These are phyloP conservation scores for Dorcoceras hygrometricum DNA, from an alignment of 257 asterid genomes.

Conservation along the genomic window DNA sequence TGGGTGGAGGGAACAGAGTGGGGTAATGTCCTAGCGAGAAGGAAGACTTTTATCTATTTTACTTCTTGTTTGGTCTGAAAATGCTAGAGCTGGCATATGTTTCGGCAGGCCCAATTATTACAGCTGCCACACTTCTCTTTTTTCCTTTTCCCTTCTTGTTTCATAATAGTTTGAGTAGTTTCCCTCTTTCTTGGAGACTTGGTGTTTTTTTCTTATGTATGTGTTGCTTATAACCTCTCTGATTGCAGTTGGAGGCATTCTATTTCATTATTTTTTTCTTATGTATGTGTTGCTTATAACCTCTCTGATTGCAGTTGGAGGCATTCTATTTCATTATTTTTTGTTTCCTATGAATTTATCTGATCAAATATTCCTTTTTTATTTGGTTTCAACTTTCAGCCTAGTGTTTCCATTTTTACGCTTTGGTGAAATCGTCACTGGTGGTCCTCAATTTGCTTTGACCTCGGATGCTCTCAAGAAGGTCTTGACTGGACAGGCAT, in stretches of 20 bases:
- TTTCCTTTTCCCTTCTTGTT: not conserved
- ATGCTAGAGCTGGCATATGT: conserved; percentile 14
- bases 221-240: conserved; percentile 11
- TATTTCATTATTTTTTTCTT: not conserved
- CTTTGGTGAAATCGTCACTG: conserved; percentile 70
- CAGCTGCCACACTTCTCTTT: not conserved
- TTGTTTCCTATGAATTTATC: conserved; percentile 11
- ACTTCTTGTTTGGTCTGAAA: conserved; percentile 7
- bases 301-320: conserved; percentile 4
- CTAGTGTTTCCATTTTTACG: conserved; percentile 82
- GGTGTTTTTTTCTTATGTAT: not conserved
- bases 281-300: conserved; percentile 8
- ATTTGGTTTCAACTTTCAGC: conserved; percentile 35
- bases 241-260: not conserved
- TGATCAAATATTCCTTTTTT: conserved; percentile 5
- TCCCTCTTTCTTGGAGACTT: no score
- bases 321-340: conserved; percentile 7
- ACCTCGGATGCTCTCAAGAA: conserved; percentile 87
- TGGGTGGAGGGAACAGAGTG: no score
- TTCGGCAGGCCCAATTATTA: conserved; percentile 1
- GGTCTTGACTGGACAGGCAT: conserved; percentile 89
- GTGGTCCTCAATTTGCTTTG: conserved; percentile 87
- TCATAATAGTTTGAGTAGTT: no score
- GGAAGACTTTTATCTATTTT: not conserved
- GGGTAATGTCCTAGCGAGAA: conserved; percentile 7